Evolutionary conservation across 768 basidiomycete species (phyloP).

Genomic region (Porpolomopsis calyptriformis): DNA sequence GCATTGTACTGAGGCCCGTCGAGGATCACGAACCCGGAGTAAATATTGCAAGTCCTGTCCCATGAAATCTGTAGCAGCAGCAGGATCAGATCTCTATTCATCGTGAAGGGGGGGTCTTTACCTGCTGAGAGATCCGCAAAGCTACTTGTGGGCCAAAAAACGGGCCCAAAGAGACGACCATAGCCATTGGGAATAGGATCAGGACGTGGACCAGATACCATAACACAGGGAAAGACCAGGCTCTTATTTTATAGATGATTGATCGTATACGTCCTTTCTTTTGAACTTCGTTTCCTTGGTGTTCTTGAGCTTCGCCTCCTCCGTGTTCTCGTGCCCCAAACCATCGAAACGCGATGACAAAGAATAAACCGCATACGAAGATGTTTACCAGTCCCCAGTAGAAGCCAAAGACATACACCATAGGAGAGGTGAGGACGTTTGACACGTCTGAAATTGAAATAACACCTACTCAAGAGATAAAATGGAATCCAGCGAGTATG

Average conservation of each 20-base stretch:
- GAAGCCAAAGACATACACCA: neutral
- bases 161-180: slow-evolving; percentile 7
- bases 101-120: neutral
- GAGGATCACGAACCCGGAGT: too few relatives aligned
- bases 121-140: neutral
- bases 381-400: neutral
- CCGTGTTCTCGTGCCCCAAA: neutral
- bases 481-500: neutral
- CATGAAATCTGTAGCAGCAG: too few relatives aligned
- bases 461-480: neutral
- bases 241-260: too few relatives aligned
- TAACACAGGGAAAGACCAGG: neutral
- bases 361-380: neutral
- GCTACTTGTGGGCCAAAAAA: slow-evolving; percentile 7
- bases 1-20: too few relatives aligned
- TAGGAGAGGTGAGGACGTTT: neutral
- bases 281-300: neutral
- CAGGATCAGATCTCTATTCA: too few relatives aligned
- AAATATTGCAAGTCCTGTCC: too few relatives aligned
- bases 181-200: neutral
- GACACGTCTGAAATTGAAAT: neutral
- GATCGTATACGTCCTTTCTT: slow-evolving; percentile 3
- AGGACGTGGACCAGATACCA: neutral
- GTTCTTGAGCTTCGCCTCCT: neutral
- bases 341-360: neutral